Conservation (phyloP, 371 early-diverging fungal species). For the Massospora cicadina region DNA sequence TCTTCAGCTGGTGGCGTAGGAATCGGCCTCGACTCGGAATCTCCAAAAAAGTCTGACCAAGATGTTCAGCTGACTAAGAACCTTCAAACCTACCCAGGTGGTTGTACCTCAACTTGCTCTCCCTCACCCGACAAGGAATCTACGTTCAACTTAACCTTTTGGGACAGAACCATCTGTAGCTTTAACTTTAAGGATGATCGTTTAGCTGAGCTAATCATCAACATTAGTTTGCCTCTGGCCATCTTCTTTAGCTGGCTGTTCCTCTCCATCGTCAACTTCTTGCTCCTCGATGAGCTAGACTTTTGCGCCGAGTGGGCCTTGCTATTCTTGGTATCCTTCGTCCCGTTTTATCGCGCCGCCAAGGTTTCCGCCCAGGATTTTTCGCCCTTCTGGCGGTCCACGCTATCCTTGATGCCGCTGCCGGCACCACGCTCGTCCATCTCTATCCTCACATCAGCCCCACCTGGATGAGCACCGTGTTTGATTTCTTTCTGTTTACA, state of each 20-base stretch:
- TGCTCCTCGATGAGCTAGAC: not conserved
- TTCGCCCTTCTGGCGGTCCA: not conserved
- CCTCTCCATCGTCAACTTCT: conserved; percentile 1
- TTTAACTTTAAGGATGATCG: not conserved
- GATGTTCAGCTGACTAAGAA: not conserved
- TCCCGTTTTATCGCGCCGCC: not conserved
- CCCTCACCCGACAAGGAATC: not conserved
- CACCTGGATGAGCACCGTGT: not conserved
- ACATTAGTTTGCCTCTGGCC: not conserved
- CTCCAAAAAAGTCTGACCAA: not conserved
- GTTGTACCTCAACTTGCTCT: not conserved
- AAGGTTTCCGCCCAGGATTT: not conserved
- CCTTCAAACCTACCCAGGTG: not conserved
- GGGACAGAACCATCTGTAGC: conserved; percentile 1
- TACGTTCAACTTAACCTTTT: conserved; percentile 5
- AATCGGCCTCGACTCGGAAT: not conserved
- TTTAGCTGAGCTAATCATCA: not conserved
- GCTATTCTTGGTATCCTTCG: not conserved
- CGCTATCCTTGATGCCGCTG: conserved; percentile 1
- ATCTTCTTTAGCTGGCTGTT: not conserved
- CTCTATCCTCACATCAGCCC: conserved; percentile 1
- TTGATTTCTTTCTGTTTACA: conserved; percentile 12
- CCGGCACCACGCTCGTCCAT: not conserved
- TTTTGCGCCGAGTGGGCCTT: not conserved
- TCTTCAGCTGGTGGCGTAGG: not conserved